phyloP scores from a whole-genome alignment of 2,329 filamentous ascomycete species.

The Apiospora pterosperma region DNA sequence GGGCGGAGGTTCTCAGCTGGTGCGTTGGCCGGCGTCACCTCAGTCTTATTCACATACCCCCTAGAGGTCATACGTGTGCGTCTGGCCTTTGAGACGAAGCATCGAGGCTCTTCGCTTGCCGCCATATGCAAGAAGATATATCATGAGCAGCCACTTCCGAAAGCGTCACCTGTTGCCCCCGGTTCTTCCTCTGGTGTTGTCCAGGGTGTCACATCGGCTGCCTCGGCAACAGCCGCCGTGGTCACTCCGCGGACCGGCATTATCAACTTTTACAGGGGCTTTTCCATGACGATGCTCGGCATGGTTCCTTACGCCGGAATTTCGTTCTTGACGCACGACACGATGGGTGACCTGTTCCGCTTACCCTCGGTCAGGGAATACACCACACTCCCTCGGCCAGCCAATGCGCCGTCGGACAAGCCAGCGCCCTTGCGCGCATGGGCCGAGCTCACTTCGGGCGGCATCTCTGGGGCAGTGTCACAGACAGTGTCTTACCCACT shows the following conservation, averaged over 20 bases:
- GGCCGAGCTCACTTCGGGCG: conserved; percentile 83
- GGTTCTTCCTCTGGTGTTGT: conserved; percentile 23
- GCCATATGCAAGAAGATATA: conserved; percentile 86
- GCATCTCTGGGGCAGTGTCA: conserved; percentile 80
- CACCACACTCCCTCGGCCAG: conserved; percentile 68
- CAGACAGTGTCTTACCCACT: conserved; percentile 93
- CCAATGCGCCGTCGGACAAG: conserved; percentile 53
- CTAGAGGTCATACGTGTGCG: conserved; percentile 90
- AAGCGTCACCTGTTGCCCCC: conserved; percentile 30
- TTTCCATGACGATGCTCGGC: conserved; percentile 82
- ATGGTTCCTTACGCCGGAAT: conserved; percentile 97
- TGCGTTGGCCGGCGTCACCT: conserved; percentile 77
- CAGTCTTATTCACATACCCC: conserved; percentile 94
- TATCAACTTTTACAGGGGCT: conserved; percentile 92
- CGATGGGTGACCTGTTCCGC: conserved; percentile 79
- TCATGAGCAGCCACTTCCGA: conserved; percentile 59
- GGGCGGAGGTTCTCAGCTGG: conserved; percentile 72
- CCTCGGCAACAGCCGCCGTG: conserved; percentile 43
- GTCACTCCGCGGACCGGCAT: conserved; percentile 65
- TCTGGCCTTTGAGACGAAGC: conserved; percentile 89
- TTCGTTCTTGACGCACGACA: conserved; percentile 94
- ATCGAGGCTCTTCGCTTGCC: conserved; percentile 66
- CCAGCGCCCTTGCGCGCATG: conserved; percentile 74
- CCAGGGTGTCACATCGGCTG: conserved; percentile 36
- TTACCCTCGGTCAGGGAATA: conserved; percentile 62